Evolutionary conservation across 1,284 basidiomycete species (phyloP), one percentile per base, ranked within the genome.

Genomic region (Pholiota adiposa): DNA sequence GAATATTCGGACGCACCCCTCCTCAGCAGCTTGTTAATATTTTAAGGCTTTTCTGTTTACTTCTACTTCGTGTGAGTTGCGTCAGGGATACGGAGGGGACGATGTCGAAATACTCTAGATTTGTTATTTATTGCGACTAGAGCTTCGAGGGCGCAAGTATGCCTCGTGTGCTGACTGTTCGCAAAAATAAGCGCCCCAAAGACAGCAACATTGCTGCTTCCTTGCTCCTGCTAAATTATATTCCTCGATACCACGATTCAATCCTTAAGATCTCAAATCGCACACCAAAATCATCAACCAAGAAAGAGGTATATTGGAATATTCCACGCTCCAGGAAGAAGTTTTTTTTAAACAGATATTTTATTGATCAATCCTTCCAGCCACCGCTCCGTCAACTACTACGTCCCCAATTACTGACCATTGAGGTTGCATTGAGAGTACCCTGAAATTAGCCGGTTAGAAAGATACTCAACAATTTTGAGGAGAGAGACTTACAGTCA

Each of bases 381-480:
- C 23, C 54, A 50, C 36, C 9, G 11, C 34, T 4, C 25, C 38
- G 14, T 56, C 29, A 31, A 31, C 29, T 4, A 31, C 29, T 31
- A 31, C 29, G 29, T 31, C 5, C 29, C 11, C 4, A 5, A 14
- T 25, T 62, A 62, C 36, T 65, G 54, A 55, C 56, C 49, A 19
- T 58, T 63, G 41, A 33, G 64, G 53, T 65, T 65, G 53, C 64
- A 65, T 50, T 65, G 64, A 41, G 64, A 59, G 58, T 65, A 65
- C 64, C 64, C 64, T 65, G 48, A 25, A 31, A 54, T 41, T 12
- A 43, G 40, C n/a, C 19, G 23, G 23, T 34, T 12, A 43, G 27
- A 27, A 21, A 38, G 25, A 16, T 46, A 14, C 9, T n/a, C n/a
- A n/a, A n/a, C n/a, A n/a, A 14, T 23, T 44, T 5, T 2, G 16